Base-by-base conservation (phyloP, 2,329 filamentous ascomycete genomes). In the Hymenoscyphus scutula region DNA sequence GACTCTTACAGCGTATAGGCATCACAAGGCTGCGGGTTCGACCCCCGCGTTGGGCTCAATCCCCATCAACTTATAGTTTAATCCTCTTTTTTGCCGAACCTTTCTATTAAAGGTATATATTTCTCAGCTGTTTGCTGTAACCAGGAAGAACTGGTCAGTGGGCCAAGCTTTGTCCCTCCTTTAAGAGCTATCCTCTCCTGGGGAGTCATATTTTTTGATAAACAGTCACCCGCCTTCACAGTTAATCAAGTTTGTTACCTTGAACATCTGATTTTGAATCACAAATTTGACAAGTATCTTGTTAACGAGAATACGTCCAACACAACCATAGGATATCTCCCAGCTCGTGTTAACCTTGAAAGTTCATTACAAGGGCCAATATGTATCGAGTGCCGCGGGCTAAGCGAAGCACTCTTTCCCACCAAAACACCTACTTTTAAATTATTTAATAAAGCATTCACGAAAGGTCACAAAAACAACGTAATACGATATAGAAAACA, bases 1-100 rank as follows among this genome's bases (percentile, higher is more conserved):
- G 85, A 87, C 85, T 88, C 85, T 80, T 80, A 80, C 11, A 23
- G 2, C 17, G 37, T 3, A 45, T 45, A 3, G 17, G 6, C 38
- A 45, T 45, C 38, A 45, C 38, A 45, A 45, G 38, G 27, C 27
- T 77, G 75, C 74, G 76, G 76, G 76, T 77, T 77, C 76, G 76
- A 77, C 75, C 76, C 75, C 76, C 75, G 73, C 75, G 67, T 71
- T 71, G 68, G 70, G 69, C 69, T 72, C 66, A 68, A 69, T 67
- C 48, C 65, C 67, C 62, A 58, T 37, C 4, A 1, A 41, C 15
- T 13, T 13, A 13, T 13, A 37, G 17, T 48, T 48, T 7, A 3
- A 1, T 23, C 32, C n/a, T 48, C n/a, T 48, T 48, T 23, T 48
- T 25, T 25, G 23, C n/a, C n/a, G n/a, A n/a, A 8, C 23, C n/a